A percentile compares a stretch with the other conserved stretches of the same genome.
Conservation (phyloP, 352 stramenopile species). For the Globisporangium nunn region DNA sequence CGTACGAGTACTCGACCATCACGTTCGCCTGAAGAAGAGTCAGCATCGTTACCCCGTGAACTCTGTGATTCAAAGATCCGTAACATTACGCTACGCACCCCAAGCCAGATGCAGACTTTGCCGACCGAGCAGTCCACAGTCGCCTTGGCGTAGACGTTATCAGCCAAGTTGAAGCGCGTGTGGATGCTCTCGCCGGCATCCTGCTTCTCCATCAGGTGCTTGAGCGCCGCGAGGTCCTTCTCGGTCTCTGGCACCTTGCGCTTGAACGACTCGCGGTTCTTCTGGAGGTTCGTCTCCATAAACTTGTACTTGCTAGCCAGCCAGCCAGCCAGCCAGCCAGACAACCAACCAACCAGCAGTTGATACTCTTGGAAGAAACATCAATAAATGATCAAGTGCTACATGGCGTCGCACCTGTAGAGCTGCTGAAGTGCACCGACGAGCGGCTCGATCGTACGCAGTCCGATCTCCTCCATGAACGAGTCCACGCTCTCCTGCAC, state of each 20-base stretch:
- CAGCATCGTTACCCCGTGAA: too few relatives aligned
- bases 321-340: too few relatives aligned
- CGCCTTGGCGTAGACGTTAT: slow-evolving; percentile 94
- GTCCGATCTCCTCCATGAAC: slow-evolving; percentile 54
- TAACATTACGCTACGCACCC: slow-evolving; percentile 28
- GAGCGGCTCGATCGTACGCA: slow-evolving; percentile 63
- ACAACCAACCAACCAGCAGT: neutral
- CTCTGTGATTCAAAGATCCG: too few relatives aligned
- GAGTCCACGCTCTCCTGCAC: slow-evolving; percentile 56
- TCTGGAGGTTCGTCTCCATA: slow-evolving; percentile 84
- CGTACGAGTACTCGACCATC: slow-evolving; percentile 96
- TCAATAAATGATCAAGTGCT: neutral
- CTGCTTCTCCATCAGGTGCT: slow-evolving; percentile 44
- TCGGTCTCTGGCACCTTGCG: slow-evolving; percentile 90
- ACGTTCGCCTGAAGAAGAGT: slow-evolving; percentile 75
- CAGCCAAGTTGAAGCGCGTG: slow-evolving; percentile 92
- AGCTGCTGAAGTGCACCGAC: slow-evolving; percentile 79
- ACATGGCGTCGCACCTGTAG: slow-evolving; percentile 33
- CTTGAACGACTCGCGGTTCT: slow-evolving; percentile 84
- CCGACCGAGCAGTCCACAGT: slow-evolving; percentile 85
- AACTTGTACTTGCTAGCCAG: slow-evolving; percentile 90
- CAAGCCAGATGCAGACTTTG: slow-evolving; percentile 96
- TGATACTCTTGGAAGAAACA: neutral
- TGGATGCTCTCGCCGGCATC: slow-evolving; percentile 76
- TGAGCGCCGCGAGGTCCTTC: slow-evolving; percentile 60